phyloP scores from a whole-genome alignment of 805 yeast species.

The Ogataea glucozyma region DNA sequence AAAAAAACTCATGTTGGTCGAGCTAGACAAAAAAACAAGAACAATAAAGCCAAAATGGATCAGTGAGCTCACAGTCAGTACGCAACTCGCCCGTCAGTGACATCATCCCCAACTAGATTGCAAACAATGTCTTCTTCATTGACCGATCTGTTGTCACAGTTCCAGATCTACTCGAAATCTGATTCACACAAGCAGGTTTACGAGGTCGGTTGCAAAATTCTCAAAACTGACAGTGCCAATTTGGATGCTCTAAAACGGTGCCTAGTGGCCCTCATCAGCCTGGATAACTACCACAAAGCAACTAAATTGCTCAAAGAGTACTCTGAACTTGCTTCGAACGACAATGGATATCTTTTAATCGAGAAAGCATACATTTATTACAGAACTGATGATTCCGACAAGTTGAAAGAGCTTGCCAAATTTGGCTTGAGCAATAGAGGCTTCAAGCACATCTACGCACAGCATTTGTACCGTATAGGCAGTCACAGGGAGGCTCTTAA shows the following conservation, averaged over 20 bases:
- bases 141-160: conserved; percentile 36
- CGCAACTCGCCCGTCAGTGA: too few species aligned
- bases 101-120: neutral
- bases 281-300: conserved; percentile 57
- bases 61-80: too few species aligned
- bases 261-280: conserved; percentile 58
- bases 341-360: conserved; percentile 40
- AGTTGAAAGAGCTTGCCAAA: conserved; percentile 23
- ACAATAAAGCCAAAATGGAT: neutral
- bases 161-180: conserved; percentile 37
- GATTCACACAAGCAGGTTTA: conserved; percentile 39
- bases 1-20: conserved; percentile 2
- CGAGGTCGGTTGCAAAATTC: conserved; percentile 31
- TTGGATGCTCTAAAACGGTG: conserved; percentile 40
- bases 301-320: conserved; percentile 40
- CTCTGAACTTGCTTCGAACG: conserved; percentile 12
- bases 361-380: conserved; percentile 63
- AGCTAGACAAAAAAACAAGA: neutral
- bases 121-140: conserved; percentile 20
- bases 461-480: conserved; percentile 51
- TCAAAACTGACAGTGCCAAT: conserved; percentile 32
- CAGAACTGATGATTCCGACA: conserved; percentile 42
- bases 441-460: conserved; percentile 51
- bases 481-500: conserved; percentile 44
- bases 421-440: conserved; percentile 35